Percentiles rank a stretch among this genome's conserved stretches.
These are phyloP conservation scores for Aspergillus spinulosporus DNA, from an alignment of 2,329 filamentous ascomycete genomes.

Conservation along the genomic window DNA sequence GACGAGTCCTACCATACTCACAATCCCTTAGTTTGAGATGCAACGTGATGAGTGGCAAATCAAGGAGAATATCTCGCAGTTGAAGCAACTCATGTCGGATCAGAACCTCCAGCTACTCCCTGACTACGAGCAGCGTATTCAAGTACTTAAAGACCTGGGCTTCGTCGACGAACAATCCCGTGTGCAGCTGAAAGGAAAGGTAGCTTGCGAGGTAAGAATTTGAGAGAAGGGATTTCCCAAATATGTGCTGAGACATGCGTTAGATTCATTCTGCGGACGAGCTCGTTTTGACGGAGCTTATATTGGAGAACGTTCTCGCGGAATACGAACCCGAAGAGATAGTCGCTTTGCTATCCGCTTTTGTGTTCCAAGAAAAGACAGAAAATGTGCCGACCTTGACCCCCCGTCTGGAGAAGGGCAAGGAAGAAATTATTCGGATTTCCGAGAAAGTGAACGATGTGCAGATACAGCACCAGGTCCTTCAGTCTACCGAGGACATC, in stretches of 20 bases:
- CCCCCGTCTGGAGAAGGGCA: conserved; percentile 75
- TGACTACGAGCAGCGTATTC: conserved; percentile 93
- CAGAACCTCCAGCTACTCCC: conserved; percentile 94
- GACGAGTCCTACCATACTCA: conserved; percentile 22
- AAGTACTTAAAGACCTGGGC: conserved; percentile 84
- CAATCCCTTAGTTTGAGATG: conserved; percentile 72
- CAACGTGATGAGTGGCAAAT: conserved; percentile 96
- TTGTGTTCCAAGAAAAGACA: conserved; percentile 98
- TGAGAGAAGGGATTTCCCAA: neutral
- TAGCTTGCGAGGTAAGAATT: conserved; percentile 74
- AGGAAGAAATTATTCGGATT: conserved; percentile 82
- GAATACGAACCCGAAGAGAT: conserved; percentile 97
- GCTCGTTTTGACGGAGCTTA: conserved; percentile 90
- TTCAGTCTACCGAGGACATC: conserved; percentile 82
- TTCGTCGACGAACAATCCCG: conserved; percentile 87
- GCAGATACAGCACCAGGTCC: conserved; percentile 88
- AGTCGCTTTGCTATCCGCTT: conserved; percentile 85
- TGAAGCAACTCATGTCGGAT: conserved; percentile 88
- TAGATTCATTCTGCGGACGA: conserved; percentile 93
- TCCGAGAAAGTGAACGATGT: conserved; percentile 89
- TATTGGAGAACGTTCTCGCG: conserved; percentile 93
- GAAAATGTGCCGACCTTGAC: conserved; percentile 77
- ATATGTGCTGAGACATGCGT: conserved; percentile 9
- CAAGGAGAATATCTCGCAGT: conserved; percentile 84
- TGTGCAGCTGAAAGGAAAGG: conserved; percentile 95